A percentile compares a stretch with the other conserved stretches of the same genome.
Conservation (phyloP, 2,329 filamentous ascomycete species). For the Cladobotryum protrusum region DNA sequence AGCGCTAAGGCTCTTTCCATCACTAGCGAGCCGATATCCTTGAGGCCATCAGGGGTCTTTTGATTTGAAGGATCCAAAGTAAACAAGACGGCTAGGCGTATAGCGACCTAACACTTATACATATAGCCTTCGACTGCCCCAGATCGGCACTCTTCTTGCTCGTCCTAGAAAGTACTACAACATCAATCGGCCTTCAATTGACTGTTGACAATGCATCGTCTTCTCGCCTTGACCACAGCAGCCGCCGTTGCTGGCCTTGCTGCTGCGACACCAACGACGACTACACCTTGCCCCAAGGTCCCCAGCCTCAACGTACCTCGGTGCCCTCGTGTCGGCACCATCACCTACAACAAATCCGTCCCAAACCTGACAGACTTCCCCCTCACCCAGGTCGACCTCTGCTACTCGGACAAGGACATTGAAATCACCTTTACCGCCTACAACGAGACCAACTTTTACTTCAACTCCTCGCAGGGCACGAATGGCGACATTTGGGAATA, state of each 20-base stretch:
- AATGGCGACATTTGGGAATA: slow-evolving; percentile 44
- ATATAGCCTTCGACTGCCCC: neutral
- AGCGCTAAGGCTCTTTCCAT: neutral
- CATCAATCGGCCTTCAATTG: neutral
- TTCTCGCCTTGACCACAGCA: slow-evolving; percentile 4
- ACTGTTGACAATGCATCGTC: slow-evolving; percentile 1
- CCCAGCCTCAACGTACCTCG: slow-evolving; percentile 32
- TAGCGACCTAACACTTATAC: neutral
- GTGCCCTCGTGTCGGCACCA: slow-evolving; percentile 31
- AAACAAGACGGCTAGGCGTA: neutral
- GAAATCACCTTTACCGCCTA: slow-evolving; percentile 38
- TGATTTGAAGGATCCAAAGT: neutral
- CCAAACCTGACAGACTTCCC: slow-evolving; percentile 37
- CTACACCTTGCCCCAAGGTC: slow-evolving; percentile 6
- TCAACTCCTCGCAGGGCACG: slow-evolving; percentile 34
- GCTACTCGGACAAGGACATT: slow-evolving; percentile 37
- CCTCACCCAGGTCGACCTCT: slow-evolving; percentile 39
- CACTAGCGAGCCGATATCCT: too few relatives aligned
- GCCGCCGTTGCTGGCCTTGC: slow-evolving; percentile 5
- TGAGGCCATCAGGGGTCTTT: neutral
- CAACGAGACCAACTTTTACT: slow-evolving; percentile 42
- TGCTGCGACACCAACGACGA: neutral
- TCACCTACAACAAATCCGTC: slow-evolving; percentile 36
- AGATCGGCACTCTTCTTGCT: too few relatives aligned
- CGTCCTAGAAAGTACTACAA: too few relatives aligned